Conservation (phyloP, 306 rosid species). For the Crataegus laevigata region DNA sequence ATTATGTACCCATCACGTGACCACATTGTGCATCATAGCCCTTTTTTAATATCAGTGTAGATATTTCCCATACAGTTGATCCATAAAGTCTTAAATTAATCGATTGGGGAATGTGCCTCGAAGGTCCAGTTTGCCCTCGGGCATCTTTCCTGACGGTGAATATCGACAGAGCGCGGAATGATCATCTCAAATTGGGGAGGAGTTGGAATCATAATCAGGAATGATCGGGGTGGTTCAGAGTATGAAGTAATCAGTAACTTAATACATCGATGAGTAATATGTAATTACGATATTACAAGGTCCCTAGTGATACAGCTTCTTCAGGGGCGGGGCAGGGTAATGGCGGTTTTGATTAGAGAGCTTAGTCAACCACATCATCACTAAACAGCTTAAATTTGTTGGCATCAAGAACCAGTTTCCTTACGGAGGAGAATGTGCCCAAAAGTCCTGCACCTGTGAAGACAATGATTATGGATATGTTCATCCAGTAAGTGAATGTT, state of each 20-base stretch:
- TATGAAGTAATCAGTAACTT: neutral
- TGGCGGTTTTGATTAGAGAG: neutral
- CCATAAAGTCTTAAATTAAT: neutral
- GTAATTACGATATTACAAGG: neutral
- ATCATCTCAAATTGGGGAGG: no score
- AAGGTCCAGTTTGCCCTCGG: no score
- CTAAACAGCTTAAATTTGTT: constrained; percentile 65
- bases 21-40: neutral
- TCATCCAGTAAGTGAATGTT: constrained; percentile 60
- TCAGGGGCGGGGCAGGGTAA: neutral
- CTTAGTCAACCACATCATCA: constrained; percentile 50
- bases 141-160: no score
- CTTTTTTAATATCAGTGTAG: neutral
- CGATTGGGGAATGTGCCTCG: neutral
- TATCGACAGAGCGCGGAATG: no score
- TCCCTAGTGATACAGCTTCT: neutral
- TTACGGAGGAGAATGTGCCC: constrained; percentile 76
- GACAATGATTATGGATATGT: constrained; percentile 58
- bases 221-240: neutral
- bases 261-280: no score
- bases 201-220: no score
- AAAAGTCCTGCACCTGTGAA: constrained; percentile 70
- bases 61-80: neutral
- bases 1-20: neutral
- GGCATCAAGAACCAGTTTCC: constrained; percentile 82